Evolutionary conservation across 768 basidiomycete genomes (phyloP).

Genomic region (Tubosaeta sp.): DNA sequence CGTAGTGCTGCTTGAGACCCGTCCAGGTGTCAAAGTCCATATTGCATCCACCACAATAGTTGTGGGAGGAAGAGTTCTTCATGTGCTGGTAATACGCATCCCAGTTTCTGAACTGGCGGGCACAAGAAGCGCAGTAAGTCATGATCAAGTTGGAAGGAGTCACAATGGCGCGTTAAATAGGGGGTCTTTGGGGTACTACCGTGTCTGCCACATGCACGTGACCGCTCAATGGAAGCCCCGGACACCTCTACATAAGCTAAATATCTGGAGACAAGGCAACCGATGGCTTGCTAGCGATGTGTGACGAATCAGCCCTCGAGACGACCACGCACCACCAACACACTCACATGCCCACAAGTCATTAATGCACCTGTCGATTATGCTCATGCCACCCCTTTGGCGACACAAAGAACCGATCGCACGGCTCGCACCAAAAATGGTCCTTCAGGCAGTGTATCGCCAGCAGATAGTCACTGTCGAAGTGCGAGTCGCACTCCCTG

Average conservation of each 20-base stretch:
- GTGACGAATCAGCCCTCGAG: neutral
- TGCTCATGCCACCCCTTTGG: neutral
- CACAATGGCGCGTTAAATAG: neutral
- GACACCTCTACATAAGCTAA: no score
- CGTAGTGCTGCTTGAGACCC: constrained; percentile 47
- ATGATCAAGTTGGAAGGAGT: constrained; percentile 4
- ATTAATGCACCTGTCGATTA: neutral
- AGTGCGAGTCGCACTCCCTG: neutral
- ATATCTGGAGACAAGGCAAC: no score
- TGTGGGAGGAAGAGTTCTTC: constrained; percentile 35
- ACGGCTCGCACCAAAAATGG: neutral
- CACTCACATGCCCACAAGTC: no score
- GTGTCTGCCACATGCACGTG: constrained; percentile 8
- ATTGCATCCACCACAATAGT: constrained; percentile 44
- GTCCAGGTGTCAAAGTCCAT: constrained; percentile 39
- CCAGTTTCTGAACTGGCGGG: constrained; percentile 31
- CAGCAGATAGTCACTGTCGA: neutral
- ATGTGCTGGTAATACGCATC: constrained; percentile 35
- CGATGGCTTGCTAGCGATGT: neutral
- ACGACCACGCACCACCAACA: neutral
- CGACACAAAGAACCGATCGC: neutral
- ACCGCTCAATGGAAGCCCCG: no score
- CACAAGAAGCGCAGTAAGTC: constrained; percentile 34
- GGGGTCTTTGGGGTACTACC: constrained; percentile 24
- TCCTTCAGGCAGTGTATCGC: neutral